Conservation (phyloP, 78 protist species). For the Emiliania huxleyi region DNA sequence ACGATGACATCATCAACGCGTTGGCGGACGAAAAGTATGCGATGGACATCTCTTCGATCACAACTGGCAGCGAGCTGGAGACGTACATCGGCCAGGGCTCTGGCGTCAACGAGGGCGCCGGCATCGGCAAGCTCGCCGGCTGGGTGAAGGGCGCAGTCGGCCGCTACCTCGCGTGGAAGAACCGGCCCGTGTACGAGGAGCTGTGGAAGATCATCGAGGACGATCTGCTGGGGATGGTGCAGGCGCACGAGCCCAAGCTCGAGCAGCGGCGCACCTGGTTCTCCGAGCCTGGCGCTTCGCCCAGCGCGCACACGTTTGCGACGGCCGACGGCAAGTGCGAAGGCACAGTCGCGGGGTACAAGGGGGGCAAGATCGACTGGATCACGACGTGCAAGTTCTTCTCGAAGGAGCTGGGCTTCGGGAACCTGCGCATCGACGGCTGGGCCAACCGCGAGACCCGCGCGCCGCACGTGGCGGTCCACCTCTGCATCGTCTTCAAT, state of each 20-base stretch:
- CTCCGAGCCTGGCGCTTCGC: neutral
- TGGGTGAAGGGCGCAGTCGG: neutral
- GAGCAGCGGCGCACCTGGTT: neutral
- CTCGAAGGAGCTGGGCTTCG: neutral
- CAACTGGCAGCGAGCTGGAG: neutral
- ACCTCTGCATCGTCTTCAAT: neutral
- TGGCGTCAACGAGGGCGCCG: neutral
- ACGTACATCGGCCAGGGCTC: neutral
- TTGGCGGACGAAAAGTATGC: too few relatives aligned
- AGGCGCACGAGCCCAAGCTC: neutral
- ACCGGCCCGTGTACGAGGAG: neutral
- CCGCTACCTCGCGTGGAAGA: neutral
- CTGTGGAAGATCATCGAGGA: neutral
- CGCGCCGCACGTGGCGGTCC: neutral
- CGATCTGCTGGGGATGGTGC: neutral
- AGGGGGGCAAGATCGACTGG: neutral
- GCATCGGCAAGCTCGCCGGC: neutral
- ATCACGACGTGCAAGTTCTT: neutral
- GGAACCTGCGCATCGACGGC: neutral
- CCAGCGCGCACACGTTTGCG: neutral
- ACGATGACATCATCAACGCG: too few relatives aligned
- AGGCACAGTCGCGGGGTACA: neutral
- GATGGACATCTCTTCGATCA: neutral
- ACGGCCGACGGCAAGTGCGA: neutral
- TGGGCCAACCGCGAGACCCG: neutral